Conservation (phyloP, 2,329 filamentous ascomycete species). For the Penicillium sp. region DNA sequence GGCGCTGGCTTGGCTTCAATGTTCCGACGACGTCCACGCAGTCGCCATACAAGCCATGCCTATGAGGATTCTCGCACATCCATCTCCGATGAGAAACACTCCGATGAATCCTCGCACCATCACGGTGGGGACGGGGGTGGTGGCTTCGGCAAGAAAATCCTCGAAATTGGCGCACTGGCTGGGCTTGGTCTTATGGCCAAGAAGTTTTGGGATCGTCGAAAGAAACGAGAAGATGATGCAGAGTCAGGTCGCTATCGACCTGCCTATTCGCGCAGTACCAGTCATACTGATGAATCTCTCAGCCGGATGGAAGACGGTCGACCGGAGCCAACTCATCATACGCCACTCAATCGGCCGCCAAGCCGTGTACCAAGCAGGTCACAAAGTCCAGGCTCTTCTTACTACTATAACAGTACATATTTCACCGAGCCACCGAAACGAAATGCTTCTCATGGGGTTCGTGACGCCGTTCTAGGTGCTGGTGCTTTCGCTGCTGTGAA, state of each 20-base stretch:
- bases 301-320: conserved; percentile 54
- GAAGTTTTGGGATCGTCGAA: conserved; percentile 56
- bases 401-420: conserved; percentile 43
- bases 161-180: conserved; percentile 60
- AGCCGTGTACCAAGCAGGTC: conserved; percentile 35
- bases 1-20: conserved; percentile 60
- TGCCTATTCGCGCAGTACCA: conserved; percentile 50
- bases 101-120: conserved; percentile 48
- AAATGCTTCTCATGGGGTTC: conserved; percentile 49
- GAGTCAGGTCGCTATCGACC: conserved; percentile 54
- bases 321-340: conserved; percentile 42
- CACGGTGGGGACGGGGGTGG: conserved; percentile 34
- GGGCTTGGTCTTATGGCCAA: conserved; percentile 64
- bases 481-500: conserved; percentile 62
- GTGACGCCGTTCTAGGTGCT: conserved; percentile 63
- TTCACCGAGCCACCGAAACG: conserved; percentile 46
- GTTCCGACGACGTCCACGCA: conserved; percentile 41
- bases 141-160: conserved; percentile 61
- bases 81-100: conserved; percentile 65
- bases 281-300: conserved; percentile 42
- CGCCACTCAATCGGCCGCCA: conserved; percentile 35
- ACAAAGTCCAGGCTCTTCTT: conserved; percentile 37
- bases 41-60: conserved; percentile 45
- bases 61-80: conserved; percentile 54
- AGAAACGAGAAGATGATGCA: conserved; percentile 54